phyloP scores from a whole-genome alignment of 2,329 filamentous ascomycete species.

The Pochonia chlamydosporia region DNA sequence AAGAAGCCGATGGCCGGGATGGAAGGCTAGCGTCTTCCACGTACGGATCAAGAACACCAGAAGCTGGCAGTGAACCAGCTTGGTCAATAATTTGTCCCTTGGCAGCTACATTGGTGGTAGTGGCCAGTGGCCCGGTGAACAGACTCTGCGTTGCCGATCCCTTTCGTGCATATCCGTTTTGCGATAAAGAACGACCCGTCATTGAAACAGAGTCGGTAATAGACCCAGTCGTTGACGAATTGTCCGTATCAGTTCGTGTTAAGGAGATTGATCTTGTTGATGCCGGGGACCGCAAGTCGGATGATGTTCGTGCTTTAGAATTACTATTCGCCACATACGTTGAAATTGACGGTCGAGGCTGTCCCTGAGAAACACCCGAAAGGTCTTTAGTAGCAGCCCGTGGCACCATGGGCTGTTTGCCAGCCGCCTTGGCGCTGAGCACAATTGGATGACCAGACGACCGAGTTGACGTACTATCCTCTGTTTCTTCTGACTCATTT shows the following conservation, averaged over 20 bases:
- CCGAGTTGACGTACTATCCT: conserved; percentile 1
- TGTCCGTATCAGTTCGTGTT: conserved; percentile 6
- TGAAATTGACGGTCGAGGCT: conserved; percentile 1
- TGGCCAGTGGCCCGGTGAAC: conserved; percentile 30
- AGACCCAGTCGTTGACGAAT: conserved; percentile 6
- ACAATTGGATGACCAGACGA: neutral
- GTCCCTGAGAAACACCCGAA: conserved; percentile 8
- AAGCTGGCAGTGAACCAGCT: conserved; percentile 25
- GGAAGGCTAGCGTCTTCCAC: conserved; percentile 19
- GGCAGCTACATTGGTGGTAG: conserved; percentile 34
- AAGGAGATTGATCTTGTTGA: conserved; percentile 4
- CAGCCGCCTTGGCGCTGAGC: conserved; percentile 40
- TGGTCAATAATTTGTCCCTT: conserved; percentile 40
- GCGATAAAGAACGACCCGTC: conserved; percentile 27
- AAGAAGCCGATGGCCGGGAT: conserved; percentile 16
- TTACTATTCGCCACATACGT: neutral
- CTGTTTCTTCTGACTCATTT: neutral
- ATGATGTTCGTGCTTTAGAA: conserved; percentile 2
- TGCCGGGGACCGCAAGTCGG: conserved; percentile 3
- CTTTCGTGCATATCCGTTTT: conserved; percentile 21
- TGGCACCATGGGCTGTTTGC: conserved; percentile 36
- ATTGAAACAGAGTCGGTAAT: conserved; percentile 11
- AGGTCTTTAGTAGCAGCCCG: conserved; percentile 12
- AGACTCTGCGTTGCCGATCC: conserved; percentile 18
- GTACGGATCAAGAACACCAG: conserved; percentile 13